Conservation (phyloP, 2,329 filamentous ascomycete species). For the Aschersonia sp. region DNA sequence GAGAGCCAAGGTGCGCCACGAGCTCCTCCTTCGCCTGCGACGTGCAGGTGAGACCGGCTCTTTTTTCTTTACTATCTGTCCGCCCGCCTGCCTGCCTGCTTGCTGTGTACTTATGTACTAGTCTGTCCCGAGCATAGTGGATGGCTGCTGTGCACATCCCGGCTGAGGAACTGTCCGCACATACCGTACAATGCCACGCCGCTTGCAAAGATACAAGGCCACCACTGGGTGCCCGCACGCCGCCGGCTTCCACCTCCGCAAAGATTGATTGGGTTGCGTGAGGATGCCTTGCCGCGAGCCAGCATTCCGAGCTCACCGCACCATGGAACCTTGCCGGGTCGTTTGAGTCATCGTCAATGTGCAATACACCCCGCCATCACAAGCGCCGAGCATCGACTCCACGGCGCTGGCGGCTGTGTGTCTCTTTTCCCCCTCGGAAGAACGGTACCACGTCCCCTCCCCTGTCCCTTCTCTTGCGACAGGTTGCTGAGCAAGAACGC, state of each 20-base stretch:
- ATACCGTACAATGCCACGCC: not conserved
- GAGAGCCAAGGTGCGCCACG: not conserved
- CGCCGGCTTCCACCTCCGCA: not conserved
- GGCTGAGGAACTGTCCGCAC: not conserved
- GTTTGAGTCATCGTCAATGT: not conserved
- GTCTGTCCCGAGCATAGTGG: not conserved
- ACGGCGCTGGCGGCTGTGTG: no score
- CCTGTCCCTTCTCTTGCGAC: not conserved
- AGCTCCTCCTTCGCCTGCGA: not conserved
- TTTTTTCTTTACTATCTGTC: not conserved
- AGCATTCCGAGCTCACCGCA: slow-evolving; percentile 6
- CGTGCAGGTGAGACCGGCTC: not conserved
- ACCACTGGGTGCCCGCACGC: not conserved
- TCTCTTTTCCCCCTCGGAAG: no score
- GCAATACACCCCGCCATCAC: not conserved
- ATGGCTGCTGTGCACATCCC: not conserved
- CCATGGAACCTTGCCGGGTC: not conserved
- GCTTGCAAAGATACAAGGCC: not conserved
- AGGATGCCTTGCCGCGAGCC: not conserved
- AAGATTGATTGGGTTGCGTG: slow-evolving; percentile 1
- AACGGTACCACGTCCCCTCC: no score
- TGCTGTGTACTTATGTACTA: not conserved
- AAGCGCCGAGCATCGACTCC: not conserved
- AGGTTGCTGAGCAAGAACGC: not conserved
- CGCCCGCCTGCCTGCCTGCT: not conserved